These are phyloP conservation scores for Cercospora citrullina DNA, from an alignment of 2,329 filamentous ascomycete genomes.

Conservation along the genomic window DNA sequence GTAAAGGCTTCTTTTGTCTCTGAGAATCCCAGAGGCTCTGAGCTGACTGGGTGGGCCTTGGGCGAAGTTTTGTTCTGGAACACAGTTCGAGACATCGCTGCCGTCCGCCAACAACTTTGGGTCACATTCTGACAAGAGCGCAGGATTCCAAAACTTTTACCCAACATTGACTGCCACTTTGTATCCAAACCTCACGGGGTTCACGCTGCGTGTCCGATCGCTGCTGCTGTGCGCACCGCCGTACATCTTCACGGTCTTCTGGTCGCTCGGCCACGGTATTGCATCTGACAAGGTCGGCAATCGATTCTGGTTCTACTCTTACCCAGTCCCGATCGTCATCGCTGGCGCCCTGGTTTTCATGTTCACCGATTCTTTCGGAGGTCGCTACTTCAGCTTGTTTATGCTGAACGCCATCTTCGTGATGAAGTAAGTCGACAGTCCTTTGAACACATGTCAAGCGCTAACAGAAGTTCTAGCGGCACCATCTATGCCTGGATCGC, in stretches of 20 bases:
- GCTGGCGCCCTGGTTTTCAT: constrained; percentile 57
- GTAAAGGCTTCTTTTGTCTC: too few relatives aligned
- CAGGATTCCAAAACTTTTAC: constrained; percentile 59
- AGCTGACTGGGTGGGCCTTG: too few relatives aligned
- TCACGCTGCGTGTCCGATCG: constrained; percentile 46
- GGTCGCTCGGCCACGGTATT: constrained; percentile 48
- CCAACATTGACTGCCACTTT: constrained; percentile 53
- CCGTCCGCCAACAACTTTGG: too few relatives aligned
- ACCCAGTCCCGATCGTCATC: constrained; percentile 55
- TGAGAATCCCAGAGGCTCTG: too few relatives aligned
- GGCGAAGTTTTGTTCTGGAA: too few relatives aligned
- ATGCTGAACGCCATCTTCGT: constrained; percentile 58
- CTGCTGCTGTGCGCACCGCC: constrained; percentile 55
- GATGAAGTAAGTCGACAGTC: constrained; percentile 49
- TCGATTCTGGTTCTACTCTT: constrained; percentile 56
- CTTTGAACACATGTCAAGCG: background rate
- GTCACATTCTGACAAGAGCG: background rate
- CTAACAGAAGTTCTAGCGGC: background rate
- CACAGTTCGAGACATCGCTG: too few relatives aligned
- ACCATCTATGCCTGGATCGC: constrained; percentile 71
- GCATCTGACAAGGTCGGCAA: constrained; percentile 48
- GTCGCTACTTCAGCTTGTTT: constrained; percentile 57
- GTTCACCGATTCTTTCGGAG: constrained; percentile 52
- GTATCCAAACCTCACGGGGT: constrained; percentile 30
- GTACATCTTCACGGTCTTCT: constrained; percentile 56